Conservation (phyloP, 2,329 filamentous ascomycete species). For the Claviceps arundinis region DNA sequence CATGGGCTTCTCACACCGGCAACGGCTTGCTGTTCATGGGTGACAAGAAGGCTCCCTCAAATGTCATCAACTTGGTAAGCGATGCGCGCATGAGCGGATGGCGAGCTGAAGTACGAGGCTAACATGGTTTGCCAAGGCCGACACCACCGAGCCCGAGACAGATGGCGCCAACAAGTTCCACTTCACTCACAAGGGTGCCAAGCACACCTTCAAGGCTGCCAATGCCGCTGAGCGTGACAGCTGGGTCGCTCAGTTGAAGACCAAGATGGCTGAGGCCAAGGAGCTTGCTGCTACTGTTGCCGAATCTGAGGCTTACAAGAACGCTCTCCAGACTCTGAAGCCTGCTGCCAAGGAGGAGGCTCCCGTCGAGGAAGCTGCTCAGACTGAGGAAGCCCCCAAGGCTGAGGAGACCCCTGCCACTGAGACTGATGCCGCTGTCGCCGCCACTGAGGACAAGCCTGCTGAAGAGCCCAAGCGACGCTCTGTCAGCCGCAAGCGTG, state of each 20-base stretch:
- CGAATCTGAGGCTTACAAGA: constrained; percentile 80
- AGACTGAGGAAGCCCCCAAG: constrained; percentile 22
- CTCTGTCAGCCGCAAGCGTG: constrained; percentile 52
- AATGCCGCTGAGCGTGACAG: constrained; percentile 69
- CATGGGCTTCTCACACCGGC: constrained; percentile 87
- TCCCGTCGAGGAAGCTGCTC: constrained; percentile 15
- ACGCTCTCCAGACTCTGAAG: constrained; percentile 58
- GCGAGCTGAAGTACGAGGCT: too few relatives aligned
- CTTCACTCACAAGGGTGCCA: constrained; percentile 74
- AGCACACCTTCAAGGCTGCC: constrained; percentile 84
- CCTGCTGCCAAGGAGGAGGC: constrained; percentile 19
- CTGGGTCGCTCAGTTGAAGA: constrained; percentile 78
- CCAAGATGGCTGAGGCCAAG: constrained; percentile 75
- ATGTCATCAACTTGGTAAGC: constrained; percentile 75
- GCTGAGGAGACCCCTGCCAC: constrained; percentile 20
- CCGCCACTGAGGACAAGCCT: constrained; percentile 20
- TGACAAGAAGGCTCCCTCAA: constrained; percentile 69
- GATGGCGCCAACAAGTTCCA: constrained; percentile 72
- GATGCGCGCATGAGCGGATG: too few relatives aligned
- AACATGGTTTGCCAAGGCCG: constrained; percentile 25
- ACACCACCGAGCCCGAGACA: constrained; percentile 57
- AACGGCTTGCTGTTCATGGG: constrained; percentile 90
- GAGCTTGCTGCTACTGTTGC: constrained; percentile 59
- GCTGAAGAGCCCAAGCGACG: constrained; percentile 45
- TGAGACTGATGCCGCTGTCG: constrained; percentile 18